Conservation (phyloP, 106 monocot genomes). For the Narthecium ossifragum region DNA sequence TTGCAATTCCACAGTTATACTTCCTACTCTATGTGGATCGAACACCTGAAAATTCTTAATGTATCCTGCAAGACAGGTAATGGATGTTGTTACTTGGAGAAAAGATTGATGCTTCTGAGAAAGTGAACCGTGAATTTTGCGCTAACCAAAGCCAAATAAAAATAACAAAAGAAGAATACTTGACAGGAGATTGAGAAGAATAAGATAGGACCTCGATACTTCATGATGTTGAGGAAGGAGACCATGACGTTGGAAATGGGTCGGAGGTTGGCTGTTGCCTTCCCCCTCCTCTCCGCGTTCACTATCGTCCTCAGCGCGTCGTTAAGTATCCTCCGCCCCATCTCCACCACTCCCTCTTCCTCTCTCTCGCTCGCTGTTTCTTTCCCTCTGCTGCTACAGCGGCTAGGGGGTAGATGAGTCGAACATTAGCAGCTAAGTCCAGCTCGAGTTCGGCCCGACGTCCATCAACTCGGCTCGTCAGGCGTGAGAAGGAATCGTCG, state of each 20-base stretch:
- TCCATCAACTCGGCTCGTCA: no score
- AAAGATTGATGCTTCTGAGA: neutral
- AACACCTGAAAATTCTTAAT: slow-evolving; percentile 82
- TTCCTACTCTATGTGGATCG: slow-evolving; percentile 91
- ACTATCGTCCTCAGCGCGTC: slow-evolving; percentile 69
- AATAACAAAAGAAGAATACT: neutral
- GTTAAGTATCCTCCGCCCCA: slow-evolving; percentile 78
- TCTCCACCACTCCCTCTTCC: slow-evolving; percentile 3
- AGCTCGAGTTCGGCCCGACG: no score
- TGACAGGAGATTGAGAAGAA: neutral
- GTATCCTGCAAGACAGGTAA: slow-evolving; percentile 54
- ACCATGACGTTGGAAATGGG: slow-evolving; percentile 61
- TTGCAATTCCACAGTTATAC: slow-evolving; percentile 79
- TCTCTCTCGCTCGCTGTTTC: no score
- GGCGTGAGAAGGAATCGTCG: no score
- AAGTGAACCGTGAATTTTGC: no score
- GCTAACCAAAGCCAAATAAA: neutral
- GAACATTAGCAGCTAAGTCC: no score
- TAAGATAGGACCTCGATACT: slow-evolving; percentile 31
- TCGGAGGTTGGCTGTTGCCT: slow-evolving; percentile 43
- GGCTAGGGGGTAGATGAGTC: no score
- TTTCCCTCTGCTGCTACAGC: neutral
- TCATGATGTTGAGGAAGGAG: slow-evolving; percentile 70
- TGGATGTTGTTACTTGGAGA: no score
- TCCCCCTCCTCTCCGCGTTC: slow-evolving; percentile 64